Evolutionary conservation across 192 early-diverging fungal genomes (phyloP), one percentile per base, ranked within the genome.

Genomic region (Umbelopsis sp.): DNA sequence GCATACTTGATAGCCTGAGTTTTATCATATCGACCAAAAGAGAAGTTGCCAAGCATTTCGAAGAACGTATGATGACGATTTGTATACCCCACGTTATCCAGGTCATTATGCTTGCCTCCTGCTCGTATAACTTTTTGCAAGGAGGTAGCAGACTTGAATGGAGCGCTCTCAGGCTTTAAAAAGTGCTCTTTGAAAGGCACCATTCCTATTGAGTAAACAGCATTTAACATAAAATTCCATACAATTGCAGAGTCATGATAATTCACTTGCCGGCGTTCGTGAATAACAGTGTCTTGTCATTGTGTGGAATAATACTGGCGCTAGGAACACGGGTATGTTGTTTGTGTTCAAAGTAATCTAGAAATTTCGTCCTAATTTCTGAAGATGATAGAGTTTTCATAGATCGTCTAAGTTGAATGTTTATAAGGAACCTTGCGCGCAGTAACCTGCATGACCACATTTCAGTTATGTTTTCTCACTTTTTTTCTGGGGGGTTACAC

Each of bases 21-120:
- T 59, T 86, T 90, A 31, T 76, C 71, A 70, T 88, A 87, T 11
- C 75, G 50, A n/a, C 88, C 88, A 80, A 90, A 88, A 0, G 86
- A 87, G 74, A 90, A 90, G 43, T 87, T 86, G 10, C 88, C 88
- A 22, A 90, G 71, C 88, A 90, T 90, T 71, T 90, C 88, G 74
- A 90, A 90, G 47, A 88, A 87, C 1, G 88, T 90, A 59, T 90
- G 88, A 71, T 90, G 88, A 8, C 86, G 84, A 32, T 84, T 81
- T 4, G 87, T 89, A 69, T 79, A 83, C n/a, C 87, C 87, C 7
- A 89, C 87, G 73, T 89, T 87, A 66, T 89, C 87, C 5, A 89
- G 72, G 66, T 89, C 87, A 22, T 89, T 89, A 70, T 88, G 87
- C 44, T 87, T 87, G 22, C 86, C 87, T 50, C 87, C 87, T 12